Conservation (phyloP, 2,329 filamentous ascomycete genomes). For the Proliferodiscus dingleyae region DNA sequence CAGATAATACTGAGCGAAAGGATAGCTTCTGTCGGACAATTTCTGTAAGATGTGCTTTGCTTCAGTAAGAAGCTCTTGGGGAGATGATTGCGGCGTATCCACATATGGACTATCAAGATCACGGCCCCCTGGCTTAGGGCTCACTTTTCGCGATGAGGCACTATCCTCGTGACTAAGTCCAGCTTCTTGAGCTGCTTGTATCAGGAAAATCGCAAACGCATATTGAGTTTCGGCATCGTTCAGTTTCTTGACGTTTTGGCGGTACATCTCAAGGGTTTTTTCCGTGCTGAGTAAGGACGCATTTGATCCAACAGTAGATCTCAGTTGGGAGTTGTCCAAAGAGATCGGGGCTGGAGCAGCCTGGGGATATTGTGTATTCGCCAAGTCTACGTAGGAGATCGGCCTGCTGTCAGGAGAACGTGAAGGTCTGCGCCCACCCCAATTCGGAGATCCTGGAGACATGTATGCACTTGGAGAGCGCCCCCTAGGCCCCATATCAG, state of each 20-base stretch:
- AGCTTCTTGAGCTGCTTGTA: constrained; percentile 80
- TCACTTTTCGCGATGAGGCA: constrained; percentile 24
- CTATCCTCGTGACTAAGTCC: constrained; percentile 49
- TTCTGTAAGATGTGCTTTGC: constrained; percentile 85
- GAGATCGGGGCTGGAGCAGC: constrained; percentile 30
- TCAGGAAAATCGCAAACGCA: constrained; percentile 92
- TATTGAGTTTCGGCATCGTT: constrained; percentile 88
- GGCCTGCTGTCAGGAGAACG: constrained; percentile 28
- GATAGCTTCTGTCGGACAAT: constrained; percentile 81
- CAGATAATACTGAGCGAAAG: constrained; percentile 96
- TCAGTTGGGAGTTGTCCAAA: constrained; percentile 77
- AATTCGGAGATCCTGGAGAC: constrained; percentile 25
- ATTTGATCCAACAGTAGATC: constrained; percentile 77
- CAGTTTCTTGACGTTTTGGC: constrained; percentile 95
- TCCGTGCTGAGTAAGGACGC: constrained; percentile 86
- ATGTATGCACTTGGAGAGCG: constrained; percentile 46
- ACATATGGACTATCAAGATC: constrained; percentile 44
- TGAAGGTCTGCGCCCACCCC: constrained; percentile 27
- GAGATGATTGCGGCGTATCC: constrained; percentile 45
- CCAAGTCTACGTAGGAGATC: constrained; percentile 43
- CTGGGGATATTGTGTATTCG: constrained; percentile 44
- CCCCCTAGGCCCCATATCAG: constrained; percentile 61
- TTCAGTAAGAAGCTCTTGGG: constrained; percentile 73
- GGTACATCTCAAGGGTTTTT: constrained; percentile 97
- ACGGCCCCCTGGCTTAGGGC: constrained; percentile 41